These are phyloP conservation scores for Nitzschia palea DNA, from an alignment of 108 stramenopile genomes.

Conservation along the genomic window DNA sequence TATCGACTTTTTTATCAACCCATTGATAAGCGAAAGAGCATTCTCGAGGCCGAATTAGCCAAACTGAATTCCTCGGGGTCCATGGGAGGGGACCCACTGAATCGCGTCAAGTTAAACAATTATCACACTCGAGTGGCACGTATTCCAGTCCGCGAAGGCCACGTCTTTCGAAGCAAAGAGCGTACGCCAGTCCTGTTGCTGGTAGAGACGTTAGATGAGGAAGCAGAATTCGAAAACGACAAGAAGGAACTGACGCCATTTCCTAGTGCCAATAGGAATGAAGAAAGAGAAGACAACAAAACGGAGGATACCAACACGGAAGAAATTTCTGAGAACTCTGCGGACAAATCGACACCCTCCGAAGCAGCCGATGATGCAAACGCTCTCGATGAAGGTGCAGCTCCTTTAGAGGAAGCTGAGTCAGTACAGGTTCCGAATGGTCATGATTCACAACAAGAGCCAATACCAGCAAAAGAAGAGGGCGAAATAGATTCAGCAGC, in stretches of 20 bases:
- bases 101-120: conserved; percentile 38
- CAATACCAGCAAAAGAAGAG: too few relatives aligned
- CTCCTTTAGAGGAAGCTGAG: too few relatives aligned
- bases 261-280: not conserved
- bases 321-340: too few relatives aligned
- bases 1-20: conserved; percentile 74
- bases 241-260: conserved; percentile 18
- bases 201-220: conserved; percentile 60
- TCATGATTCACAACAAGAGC: too few relatives aligned
- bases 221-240: conserved; percentile 5
- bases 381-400: too few relatives aligned
- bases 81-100: conserved; percentile 85
- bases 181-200: conserved; percentile 83
- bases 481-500: too few relatives aligned
- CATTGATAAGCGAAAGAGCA: conserved; percentile 44
- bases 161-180: conserved; percentile 89
- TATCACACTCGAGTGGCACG: conserved; percentile 54
- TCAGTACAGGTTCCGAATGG: too few relatives aligned
- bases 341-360: too few relatives aligned
- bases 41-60: conserved; percentile 52
- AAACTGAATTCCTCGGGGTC: conserved; percentile 71
- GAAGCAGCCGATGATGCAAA: too few relatives aligned
- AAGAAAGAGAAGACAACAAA: not conserved
- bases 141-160: conserved; percentile 78
- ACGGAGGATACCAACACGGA: too few relatives aligned